Evolutionary conservation across 1,284 basidiomycete species (phyloP).

Genomic region (Agaricales sp.): DNA sequence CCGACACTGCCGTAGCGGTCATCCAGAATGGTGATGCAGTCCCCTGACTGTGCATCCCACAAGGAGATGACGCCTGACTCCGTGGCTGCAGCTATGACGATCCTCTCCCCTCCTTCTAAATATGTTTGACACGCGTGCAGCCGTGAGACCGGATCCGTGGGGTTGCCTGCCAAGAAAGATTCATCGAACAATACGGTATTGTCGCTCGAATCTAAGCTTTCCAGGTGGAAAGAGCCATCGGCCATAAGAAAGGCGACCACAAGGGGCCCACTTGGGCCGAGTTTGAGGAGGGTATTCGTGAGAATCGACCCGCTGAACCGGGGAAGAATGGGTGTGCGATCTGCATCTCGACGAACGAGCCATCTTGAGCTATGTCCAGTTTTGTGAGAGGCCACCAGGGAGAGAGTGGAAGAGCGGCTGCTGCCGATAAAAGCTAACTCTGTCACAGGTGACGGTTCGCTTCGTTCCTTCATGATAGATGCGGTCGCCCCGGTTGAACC

Average conservation of each 20-base stretch:
- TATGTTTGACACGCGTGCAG: constrained; percentile 42
- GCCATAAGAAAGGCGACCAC: constrained; percentile 48
- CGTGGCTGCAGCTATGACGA: constrained; percentile 53
- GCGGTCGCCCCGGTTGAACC: constrained; percentile 11
- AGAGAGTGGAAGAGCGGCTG: constrained; percentile 14
- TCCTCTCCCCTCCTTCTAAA: constrained; percentile 34
- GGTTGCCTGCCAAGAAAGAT: constrained; percentile 45
- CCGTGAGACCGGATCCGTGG: constrained; percentile 38
- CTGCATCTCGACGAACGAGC: constrained; percentile 28
- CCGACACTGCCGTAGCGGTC: constrained; percentile 44
- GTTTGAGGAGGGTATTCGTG: constrained; percentile 35
- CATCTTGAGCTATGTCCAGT: constrained; percentile 48
- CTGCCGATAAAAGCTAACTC: constrained; percentile 20
- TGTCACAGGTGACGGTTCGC: constrained; percentile 19
- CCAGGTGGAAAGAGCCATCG: constrained; percentile 54
- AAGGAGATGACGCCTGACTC: constrained; percentile 58
- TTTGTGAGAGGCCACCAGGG: constrained; percentile 46
- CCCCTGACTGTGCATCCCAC: constrained; percentile 54
- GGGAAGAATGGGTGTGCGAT: constrained; percentile 33
- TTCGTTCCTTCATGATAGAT: constrained; percentile 11
- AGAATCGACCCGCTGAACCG: constrained; percentile 32
- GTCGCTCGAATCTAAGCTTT: constrained; percentile 36
- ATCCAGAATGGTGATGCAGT: constrained; percentile 50
- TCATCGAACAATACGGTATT: constrained; percentile 29
- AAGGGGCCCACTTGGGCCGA: constrained; percentile 33